Percentiles rank a stretch among this genome's conserved stretches.
Conservation (phyloP, 169 alveolate genomes). For the Plasmodium chabaudi region DNA sequence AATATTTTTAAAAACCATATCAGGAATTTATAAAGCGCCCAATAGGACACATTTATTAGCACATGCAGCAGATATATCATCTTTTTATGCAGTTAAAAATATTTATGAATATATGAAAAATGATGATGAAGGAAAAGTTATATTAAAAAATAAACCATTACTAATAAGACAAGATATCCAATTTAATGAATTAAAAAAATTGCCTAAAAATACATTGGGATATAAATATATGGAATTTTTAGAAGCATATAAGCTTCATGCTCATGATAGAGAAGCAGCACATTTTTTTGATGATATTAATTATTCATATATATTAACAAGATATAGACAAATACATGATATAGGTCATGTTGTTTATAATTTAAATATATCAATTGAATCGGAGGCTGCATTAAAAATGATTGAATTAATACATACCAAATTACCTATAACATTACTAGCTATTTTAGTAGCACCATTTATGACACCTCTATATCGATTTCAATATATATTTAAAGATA, state of each 20-base stretch:
- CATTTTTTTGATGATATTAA: constrained; percentile 73
- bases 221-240: constrained; percentile 77
- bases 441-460: constrained; percentile 72
- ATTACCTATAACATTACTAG: constrained; percentile 74
- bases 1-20: constrained; percentile 57
- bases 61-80: constrained; percentile 76
- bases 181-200: constrained; percentile 75
- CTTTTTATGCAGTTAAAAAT: constrained; percentile 46
- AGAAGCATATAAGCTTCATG: constrained; percentile 75
- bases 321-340: constrained; percentile 78
- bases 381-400: constrained; percentile 76
- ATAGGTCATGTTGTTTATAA: constrained; percentile 76
- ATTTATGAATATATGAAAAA: constrained; percentile 55
- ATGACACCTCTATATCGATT: constrained; percentile 69
- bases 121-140: constrained; percentile 71
- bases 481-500: constrained; percentile 53
- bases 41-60: constrained; percentile 68
- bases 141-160: constrained; percentile 67
- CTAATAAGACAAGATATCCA: constrained; percentile 61
- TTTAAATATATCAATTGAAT: constrained; percentile 71
- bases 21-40: constrained; percentile 62
- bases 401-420: constrained; percentile 76
- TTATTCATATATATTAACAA: constrained; percentile 70
- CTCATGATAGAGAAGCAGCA: constrained; percentile 76
- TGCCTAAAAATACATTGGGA: constrained; percentile 76